Evolutionary conservation across 768 basidiomycete genomes (phyloP), one percentile per base, ranked within the genome.

Genomic region (Cystoderma amianthinum): DNA sequence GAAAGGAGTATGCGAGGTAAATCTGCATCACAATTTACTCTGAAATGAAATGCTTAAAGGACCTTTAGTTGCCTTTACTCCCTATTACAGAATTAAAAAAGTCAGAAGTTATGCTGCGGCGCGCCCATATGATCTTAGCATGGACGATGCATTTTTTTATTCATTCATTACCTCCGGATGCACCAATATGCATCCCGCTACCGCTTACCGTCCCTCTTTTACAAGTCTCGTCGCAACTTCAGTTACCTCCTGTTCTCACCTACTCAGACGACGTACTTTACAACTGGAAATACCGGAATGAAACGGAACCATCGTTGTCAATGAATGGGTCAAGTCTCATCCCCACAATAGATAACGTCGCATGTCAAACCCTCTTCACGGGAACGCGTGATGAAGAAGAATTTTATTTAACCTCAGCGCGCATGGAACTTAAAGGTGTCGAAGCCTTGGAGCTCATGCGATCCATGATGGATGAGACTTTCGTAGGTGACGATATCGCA

Each of bases 231-330:
- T 58, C 67, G 0, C 64, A 82, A 34, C 77, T 96, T 7, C 80
- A 85, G 41, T 64, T 96, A 1, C 93, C 94, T 0, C 91, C 94
- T 0, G 68, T 95, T 30, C 70, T 92, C 43, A 96, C 92, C 3
- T 96, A 92, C 56, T 83, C 92, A 7, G 92, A 95, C 57, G 84
- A 83, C 20, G 92, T 96, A 5, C 73, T 96, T 19, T 96, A 92
- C 63, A 95, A 95, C 57, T 88, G 85, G 82, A 40, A 54, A 45
- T 67, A 58, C 40, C 60, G 44, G 23, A 62, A 69, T 52, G 43
- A 69, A 41, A 22, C 57, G 48, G 45, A 36, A 15, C 10, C 28
- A 30, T 30, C 28, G 15, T 9, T 9, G 10, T 15, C 28, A 30
- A 9, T 9, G 15, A 9, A 9, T 9, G 28, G 28, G 9, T 50